Evolutionary conservation across 139 green algal species (phyloP), one percentile per base, ranked within the genome.

Genomic region (Chlamydomonas sp.): DNA sequence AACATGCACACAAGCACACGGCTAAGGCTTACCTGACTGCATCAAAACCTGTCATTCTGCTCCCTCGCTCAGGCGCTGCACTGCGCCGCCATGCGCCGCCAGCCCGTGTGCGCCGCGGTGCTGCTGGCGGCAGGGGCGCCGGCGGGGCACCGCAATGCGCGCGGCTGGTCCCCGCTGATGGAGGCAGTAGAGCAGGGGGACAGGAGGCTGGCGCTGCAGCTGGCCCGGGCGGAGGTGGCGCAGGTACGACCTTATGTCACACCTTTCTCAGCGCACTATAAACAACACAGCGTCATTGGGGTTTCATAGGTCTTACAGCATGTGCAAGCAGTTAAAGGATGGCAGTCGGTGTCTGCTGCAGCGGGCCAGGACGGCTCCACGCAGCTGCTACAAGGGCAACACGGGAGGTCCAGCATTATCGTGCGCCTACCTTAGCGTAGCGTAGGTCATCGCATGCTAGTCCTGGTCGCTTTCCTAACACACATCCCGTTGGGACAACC

Each of bases 91-190:
- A 77, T 97, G 31, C 80, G 92, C 1, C 76, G 87, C 31, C 83
- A 93, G 17, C 8, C 78, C 1, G 81, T 68, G 0, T 85, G 85
- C 0, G 89, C 94, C 5, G 0, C 84, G 31, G 86, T 81, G 10
- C 90, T 97, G 64, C 89, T 97, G 68, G 90, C 86, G 2, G 77
- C 85, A 0, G 93, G 93, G 2, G 62, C 94, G 17, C 79, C 93
- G 0, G 80, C 90, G 0, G 77, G 85, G 0, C 62, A 66, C 0
- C 90, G 90, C 60, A 96, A 92, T 78, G 31, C n/a, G 2, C 84
- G 91, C 12, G 89, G 92, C 75, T 97, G 95, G 95, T 88, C 60
- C 10, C 75, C 95, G 0, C 49, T 97, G 12, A 94, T 97, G 83
- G 95, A 97, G 85, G 95, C 95, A 1, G 83, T 96, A 5, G 88